phyloP scores from a whole-genome alignment of 2,329 filamentous ascomycete genomes.

The Hymenoscyphus fraxineus region DNA sequence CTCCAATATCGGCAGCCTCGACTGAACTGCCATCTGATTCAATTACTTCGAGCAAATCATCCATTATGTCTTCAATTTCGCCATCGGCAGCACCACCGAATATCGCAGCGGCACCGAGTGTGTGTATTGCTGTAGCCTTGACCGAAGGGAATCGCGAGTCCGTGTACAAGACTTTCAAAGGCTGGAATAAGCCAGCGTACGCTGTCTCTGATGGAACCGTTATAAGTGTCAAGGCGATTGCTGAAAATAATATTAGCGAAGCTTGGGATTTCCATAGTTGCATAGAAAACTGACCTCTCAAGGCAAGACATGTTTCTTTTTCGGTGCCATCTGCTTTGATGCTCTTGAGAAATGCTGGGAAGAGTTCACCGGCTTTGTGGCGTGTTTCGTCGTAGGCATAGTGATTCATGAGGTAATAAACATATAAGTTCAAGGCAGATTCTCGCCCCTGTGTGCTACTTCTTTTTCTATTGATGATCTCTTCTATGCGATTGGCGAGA shows the following conservation, averaged over 20 bases:
- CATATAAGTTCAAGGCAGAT: conserved; percentile 53
- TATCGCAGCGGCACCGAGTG: conserved; percentile 57
- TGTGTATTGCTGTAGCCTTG: conserved; percentile 65
- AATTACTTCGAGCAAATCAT: conserved; percentile 62
- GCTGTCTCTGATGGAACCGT: conserved; percentile 58
- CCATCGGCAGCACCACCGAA: conserved; percentile 63
- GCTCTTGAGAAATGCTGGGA: conserved; percentile 58
- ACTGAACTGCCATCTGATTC: conserved; percentile 64
- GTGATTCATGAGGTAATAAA: conserved; percentile 56
- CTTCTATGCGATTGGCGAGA: conserved; percentile 55
- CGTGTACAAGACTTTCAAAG: conserved; percentile 56
- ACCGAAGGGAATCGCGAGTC: conserved; percentile 53
- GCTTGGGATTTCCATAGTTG: neutral
- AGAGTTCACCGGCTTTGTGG: conserved; percentile 49
- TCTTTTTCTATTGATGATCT: conserved; percentile 65
- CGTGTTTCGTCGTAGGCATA: conserved; percentile 59
- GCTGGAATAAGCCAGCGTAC: conserved; percentile 53
- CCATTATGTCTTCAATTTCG: conserved; percentile 61
- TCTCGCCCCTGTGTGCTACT: conserved; percentile 62
- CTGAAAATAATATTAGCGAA: conserved; percentile 37
- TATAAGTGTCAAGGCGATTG: conserved; percentile 59
- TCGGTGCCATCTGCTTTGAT: conserved; percentile 60
- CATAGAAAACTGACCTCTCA: conserved; percentile 45
- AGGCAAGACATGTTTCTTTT: conserved; percentile 57
- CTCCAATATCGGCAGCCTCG: conserved; percentile 57